A percentile compares a stretch with the other conserved stretches of the same genome.
These are phyloP conservation scores for Cucurbitaria berberidis DNA, from an alignment of 2,329 filamentous ascomycete species.

Conservation along the genomic window DNA sequence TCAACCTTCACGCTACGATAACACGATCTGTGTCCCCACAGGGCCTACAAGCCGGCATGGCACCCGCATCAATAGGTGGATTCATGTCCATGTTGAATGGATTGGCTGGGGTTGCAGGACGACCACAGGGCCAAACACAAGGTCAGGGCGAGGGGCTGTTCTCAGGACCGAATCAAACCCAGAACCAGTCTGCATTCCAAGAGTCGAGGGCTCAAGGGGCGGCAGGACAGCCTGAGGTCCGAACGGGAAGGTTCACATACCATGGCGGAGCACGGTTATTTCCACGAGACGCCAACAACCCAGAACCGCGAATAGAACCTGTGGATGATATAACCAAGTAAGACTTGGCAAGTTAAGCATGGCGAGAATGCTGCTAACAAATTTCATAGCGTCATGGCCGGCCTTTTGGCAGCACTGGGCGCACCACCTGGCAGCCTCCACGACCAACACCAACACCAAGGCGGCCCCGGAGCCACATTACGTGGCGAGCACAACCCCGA, in stretches of 20 bases:
- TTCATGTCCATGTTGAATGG: constrained; percentile 57
- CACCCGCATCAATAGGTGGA: constrained; percentile 45
- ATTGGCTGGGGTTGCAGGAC: constrained; percentile 47
- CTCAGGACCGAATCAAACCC: constrained; percentile 9
- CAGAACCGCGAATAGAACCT: constrained; percentile 56
- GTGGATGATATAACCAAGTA: constrained; percentile 52
- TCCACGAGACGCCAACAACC: constrained; percentile 59
- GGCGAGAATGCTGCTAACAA: constrained; percentile 18
- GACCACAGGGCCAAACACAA: constrained; percentile 18
- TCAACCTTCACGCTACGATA: constrained; percentile 45
- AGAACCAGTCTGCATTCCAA: constrained; percentile 21
- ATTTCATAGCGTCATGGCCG: constrained; percentile 36
- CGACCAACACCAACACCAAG: constrained; percentile 13
- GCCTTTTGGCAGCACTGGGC: constrained; percentile 44
- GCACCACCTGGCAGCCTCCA: constrained; percentile 28
- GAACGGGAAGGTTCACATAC: constrained; percentile 39
- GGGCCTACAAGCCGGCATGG: constrained; percentile 23
- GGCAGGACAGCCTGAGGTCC: constrained; percentile 17
- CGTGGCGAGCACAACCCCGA: constrained; percentile 12
- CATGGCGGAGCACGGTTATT: constrained; percentile 48
- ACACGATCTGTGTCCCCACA: constrained; percentile 39
- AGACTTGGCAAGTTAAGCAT: constrained; percentile 49
- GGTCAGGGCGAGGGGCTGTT: constrained; percentile 25
- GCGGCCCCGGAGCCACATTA: constrained; percentile 11
- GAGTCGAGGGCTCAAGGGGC: constrained; percentile 20